Conservation (phyloP, 2,329 filamentous ascomycete species). For the Gyromitra esculenta region DNA sequence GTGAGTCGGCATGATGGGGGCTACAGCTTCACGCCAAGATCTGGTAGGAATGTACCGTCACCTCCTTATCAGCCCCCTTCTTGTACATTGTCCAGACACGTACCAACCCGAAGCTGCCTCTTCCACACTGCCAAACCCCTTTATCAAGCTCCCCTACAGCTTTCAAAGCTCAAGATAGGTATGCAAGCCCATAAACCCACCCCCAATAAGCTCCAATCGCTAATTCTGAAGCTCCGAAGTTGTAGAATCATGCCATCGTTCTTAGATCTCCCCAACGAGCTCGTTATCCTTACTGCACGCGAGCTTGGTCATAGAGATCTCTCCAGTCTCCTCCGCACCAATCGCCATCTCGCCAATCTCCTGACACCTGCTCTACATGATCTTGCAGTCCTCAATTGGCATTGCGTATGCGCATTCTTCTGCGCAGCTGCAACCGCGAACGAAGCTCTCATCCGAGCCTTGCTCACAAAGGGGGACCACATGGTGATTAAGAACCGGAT, state of each 20-base stretch:
- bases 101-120: conserved; percentile 22
- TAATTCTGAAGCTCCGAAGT: conserved; percentile 28
- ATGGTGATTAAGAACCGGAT: conserved; percentile 32
- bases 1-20: conserved; percentile 29
- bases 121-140: background rate
- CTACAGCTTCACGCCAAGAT: conserved; percentile 31
- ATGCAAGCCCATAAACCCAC: conserved; percentile 12
- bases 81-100: conserved; percentile 17
- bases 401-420: conserved; percentile 34
- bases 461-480: conserved; percentile 32
- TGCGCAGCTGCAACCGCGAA: conserved; percentile 42
- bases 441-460: conserved; percentile 29
- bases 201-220: conserved; percentile 25
- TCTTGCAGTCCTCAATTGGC: conserved; percentile 18
- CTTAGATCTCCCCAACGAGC: conserved; percentile 40
- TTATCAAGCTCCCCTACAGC: conserved; percentile 23
- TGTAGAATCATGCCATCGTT: conserved; percentile 37
- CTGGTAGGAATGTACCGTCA: conserved; percentile 19
- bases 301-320: conserved; percentile 37
- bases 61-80: conserved; percentile 39
- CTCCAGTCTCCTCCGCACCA: conserved; percentile 29
- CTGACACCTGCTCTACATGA: conserved; percentile 27
- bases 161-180: conserved; percentile 36
- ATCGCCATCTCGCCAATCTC: conserved; percentile 26
- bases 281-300: conserved; percentile 32